These are phyloP conservation scores for Pleurotus giganteus DNA, from an alignment of 768 basidiomycete species.

Conservation along the genomic window DNA sequence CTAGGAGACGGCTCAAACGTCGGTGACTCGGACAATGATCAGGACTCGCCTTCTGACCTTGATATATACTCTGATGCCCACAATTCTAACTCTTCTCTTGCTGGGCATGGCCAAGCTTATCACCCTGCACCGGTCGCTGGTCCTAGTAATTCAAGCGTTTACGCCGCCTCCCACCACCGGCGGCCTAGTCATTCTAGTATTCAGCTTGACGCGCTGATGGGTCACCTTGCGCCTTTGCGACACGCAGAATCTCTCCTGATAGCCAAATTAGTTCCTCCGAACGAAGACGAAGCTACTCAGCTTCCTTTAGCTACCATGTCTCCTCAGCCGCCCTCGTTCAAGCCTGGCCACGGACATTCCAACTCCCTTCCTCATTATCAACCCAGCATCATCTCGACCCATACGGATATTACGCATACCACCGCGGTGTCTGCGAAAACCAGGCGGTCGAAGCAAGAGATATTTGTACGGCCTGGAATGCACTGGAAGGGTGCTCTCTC, in stretches of 20 bases:
- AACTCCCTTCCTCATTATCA: slow-evolving; percentile 1
- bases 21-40: slow-evolving; percentile 23
- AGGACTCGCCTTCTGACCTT: slow-evolving; percentile 15
- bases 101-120: slow-evolving; percentile 12
- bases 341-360: background rate
- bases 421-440: slow-evolving; percentile 15
- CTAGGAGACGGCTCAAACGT: slow-evolving; percentile 6
- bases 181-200: background rate
- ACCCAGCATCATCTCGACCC: slow-evolving; percentile 2
- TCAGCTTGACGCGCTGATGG: slow-evolving; percentile 52
- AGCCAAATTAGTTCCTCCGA: slow-evolving; percentile 64
- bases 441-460: slow-evolving; percentile 37
- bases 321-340: background rate
- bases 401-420: slow-evolving; percentile 10
- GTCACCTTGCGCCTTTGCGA: slow-evolving; percentile 62
- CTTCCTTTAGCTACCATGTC: slow-evolving; percentile 14
- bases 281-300: slow-evolving; percentile 57
- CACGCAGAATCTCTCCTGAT: slow-evolving; percentile 72
- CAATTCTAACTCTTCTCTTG: slow-evolving; percentile 21
- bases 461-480: slow-evolving; percentile 62
- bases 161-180: background rate
- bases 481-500: slow-evolving; percentile 65
- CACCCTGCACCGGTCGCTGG: background rate
- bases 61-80: slow-evolving; percentile 1
- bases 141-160: background rate